Evolutionary conservation across 352 stramenopile genomes (phyloP).

Genomic region (Globisporangium barbulae): DNA sequence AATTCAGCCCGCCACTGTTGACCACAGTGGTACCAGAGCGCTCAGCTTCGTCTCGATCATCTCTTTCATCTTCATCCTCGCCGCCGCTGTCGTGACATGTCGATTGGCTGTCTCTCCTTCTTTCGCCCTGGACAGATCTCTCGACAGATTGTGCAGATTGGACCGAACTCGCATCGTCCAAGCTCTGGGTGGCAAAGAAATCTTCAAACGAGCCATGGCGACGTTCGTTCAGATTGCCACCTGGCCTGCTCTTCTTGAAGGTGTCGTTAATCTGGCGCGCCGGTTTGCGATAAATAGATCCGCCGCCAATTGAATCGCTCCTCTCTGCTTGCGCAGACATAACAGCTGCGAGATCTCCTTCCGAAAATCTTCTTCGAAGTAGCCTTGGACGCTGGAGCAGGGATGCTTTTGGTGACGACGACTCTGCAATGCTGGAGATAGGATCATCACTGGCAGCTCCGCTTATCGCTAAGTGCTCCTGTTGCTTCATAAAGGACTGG

Average conservation of each 20-base stretch:
- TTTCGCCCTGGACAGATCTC: not conserved
- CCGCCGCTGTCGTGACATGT: conserved; percentile 15
- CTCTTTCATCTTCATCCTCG: conserved; percentile 24
- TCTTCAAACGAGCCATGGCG: conserved; percentile 8
- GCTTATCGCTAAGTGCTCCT: not conserved
- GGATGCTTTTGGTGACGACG: not conserved
- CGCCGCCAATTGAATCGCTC: not conserved
- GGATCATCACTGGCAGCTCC: not conserved
- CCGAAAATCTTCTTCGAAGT: conserved; percentile 10
- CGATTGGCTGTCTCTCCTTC: conserved; percentile 2
- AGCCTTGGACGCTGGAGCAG: not conserved
- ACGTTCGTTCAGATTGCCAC: conserved; percentile 10
- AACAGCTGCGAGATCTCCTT: conserved; percentile 8
- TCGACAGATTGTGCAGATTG: conserved; percentile 3
- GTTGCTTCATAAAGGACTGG: not conserved
- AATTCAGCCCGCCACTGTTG: conserved; percentile 12
- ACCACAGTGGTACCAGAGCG: conserved; percentile 4
- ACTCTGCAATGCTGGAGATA: too few relatives aligned
- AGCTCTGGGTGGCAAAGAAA: not conserved
- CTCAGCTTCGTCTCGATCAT: conserved; percentile 10
- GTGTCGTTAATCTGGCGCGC: not conserved
- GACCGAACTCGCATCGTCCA: not conserved
- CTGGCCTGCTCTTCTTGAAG: conserved; percentile 4
- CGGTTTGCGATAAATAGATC: not conserved
- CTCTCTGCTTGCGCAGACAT: not conserved